phyloP scores from a whole-genome alignment of 805 yeast genomes.

The Wickerhamomyces chambardii region DNA sequence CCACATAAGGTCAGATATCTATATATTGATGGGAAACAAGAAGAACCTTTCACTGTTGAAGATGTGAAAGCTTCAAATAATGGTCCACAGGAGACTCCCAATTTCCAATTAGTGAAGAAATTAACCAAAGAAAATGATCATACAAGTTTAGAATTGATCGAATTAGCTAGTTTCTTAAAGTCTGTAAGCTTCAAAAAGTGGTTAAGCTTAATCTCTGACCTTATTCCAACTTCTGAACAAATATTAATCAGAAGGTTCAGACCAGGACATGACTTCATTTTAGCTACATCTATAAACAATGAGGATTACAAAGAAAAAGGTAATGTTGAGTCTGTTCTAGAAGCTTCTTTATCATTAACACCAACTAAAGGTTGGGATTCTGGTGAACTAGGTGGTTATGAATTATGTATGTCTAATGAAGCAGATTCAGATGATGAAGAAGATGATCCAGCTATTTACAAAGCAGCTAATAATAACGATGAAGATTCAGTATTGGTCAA shows the following conservation, averaged over 20 bases:
- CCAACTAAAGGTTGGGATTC: slow-evolving; percentile 79
- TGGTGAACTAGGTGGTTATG: slow-evolving; percentile 94
- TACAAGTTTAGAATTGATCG: slow-evolving; percentile 34
- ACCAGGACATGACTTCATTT: slow-evolving; percentile 89
- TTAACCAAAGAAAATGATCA: slow-evolving; percentile 8
- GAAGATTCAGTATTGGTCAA: slow-evolving; percentile 76
- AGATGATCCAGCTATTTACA: slow-evolving; percentile 78
- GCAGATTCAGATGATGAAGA: slow-evolving; percentile 34
- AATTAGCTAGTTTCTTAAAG: slow-evolving; percentile 48
- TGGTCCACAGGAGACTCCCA: slow-evolving; percentile 42
- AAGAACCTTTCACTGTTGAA: slow-evolving; percentile 20
- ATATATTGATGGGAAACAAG: slow-evolving; percentile 63
- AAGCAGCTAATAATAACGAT: slow-evolving; percentile 40
- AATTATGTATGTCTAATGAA: slow-evolving; percentile 66
- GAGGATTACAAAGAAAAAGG: slow-evolving; percentile 26
- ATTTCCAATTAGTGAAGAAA: slow-evolving; percentile 31
- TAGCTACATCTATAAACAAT: slow-evolving; percentile 59
- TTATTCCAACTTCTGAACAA: slow-evolving; percentile 57
- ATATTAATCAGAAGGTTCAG: slow-evolving; percentile 78
- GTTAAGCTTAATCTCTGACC: slow-evolving; percentile 51
- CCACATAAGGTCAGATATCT: slow-evolving; percentile 87
- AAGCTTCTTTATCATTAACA: slow-evolving; percentile 76
- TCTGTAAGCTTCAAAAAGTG: slow-evolving; percentile 62
- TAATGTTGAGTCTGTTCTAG: slow-evolving; percentile 38
- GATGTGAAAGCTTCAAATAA: slow-evolving; percentile 24